Base-by-base conservation (phyloP, 306 rosid genomes). In the Vicia sativa region DNA sequence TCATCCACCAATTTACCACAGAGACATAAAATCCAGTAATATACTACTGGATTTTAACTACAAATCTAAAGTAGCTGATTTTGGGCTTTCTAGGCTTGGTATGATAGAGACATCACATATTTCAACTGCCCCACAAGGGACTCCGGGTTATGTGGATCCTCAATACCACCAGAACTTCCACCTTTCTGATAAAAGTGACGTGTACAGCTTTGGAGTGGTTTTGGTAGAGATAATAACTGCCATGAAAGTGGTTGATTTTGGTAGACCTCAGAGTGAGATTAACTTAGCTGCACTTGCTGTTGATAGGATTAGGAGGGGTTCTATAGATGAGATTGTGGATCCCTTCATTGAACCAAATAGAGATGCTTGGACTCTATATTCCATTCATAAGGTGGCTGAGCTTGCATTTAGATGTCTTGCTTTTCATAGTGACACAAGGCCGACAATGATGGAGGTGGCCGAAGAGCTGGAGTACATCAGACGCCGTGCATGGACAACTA, bases 341-440 rank as follows among this genome's bases (percentile, higher is more conserved):
- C 97, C 96, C 39, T 85, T 87, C 76, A 85, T 93, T 8, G 99
- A 93, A n/a, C 99, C 85, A 18, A 25, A 90, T 65, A 84, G 96
- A 62, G 99, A 95, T 82, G 99, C 99, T 62, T 95, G 99, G 97
- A 95, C 99, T 23, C 87, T 95, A 7, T 84, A 88, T 61, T 90
- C 99, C 10, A 37, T 95, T 41, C 85, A 90, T 85, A 95, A 90
- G 81, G 91, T 87, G 28, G 95, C 91, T 34, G 99, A 95, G 70
- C 96, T 95, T 72, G 99, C 99, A 62, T 95, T 95, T 75, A 82
- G 99, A 71, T 95, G 99, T 83, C 90, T 95, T 29, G 97, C 99
- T 43, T 95, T 90, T 76, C 97, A 88, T 43, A 85, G 97, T 46
- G 97, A 95, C 79, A 81, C 73, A 82, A 90, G 99, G 80, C 99